Evolutionary conservation across 352 stramenopile species (phyloP).

Genomic region (Phytophthora palmivora): DNA sequence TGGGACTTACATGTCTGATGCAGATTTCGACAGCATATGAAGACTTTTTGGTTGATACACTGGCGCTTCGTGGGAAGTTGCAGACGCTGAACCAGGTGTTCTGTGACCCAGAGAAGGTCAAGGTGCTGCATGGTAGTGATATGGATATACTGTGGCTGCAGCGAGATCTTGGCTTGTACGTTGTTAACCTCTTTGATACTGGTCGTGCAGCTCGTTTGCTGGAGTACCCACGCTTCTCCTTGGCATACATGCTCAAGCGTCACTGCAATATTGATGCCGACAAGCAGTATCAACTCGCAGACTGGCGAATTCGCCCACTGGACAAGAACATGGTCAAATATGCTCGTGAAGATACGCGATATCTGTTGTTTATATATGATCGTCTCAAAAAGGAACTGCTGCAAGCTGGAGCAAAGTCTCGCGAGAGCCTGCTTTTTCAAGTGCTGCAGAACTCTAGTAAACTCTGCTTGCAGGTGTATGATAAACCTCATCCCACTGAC

Average conservation of each 20-base stretch:
- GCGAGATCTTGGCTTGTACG: slow-evolving; percentile 97
- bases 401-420: slow-evolving; percentile 51
- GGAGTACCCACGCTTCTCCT: slow-evolving; percentile 86
- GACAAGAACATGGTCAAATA: slow-evolving; percentile 92
- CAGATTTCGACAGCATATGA: slow-evolving; percentile 91
- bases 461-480: slow-evolving; percentile 87
- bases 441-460: slow-evolving; percentile 73
- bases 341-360: slow-evolving; percentile 97
- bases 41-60: slow-evolving; percentile 98
- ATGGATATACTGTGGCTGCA: slow-evolving; percentile 99
- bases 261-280: slow-evolving; percentile 91
- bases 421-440: slow-evolving; percentile 72
- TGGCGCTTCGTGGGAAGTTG: slow-evolving; percentile 93
- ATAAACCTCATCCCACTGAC: slow-evolving; percentile 66
- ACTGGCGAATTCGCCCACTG: slow-evolving; percentile 93
- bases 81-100: slow-evolving; percentile 93
- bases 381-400: slow-evolving; percentile 89
- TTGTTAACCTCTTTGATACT: slow-evolving; percentile 99
- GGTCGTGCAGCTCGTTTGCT: slow-evolving; percentile 87
- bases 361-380: slow-evolving; percentile 98
- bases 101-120: slow-evolving; percentile 96
- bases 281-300: slow-evolving; percentile 98
- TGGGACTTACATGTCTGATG: slow-evolving; percentile 98
- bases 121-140: slow-evolving; percentile 98
- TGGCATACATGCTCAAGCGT: slow-evolving; percentile 88